Percentiles rank a stretch among this genome's conserved stretches.
Evolutionary conservation across 345 rosid genomes (phyloP).

Genomic region (Dipteronia dyeriana): DNA sequence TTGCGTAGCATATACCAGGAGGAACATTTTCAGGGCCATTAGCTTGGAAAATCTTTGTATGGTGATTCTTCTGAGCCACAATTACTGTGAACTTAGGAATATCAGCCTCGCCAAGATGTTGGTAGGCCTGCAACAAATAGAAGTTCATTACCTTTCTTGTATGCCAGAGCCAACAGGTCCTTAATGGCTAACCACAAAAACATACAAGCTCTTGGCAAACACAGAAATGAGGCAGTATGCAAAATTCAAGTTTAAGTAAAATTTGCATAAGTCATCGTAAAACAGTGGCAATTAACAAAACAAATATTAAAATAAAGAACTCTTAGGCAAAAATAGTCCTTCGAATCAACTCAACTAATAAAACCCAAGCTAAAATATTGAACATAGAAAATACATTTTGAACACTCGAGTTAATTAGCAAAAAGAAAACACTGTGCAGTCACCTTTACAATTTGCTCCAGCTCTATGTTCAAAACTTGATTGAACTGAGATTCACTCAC

Average conservation of each 20-base stretch:
- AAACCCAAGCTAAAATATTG: not conserved
- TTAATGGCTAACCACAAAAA: too few species aligned
- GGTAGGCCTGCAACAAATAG: constrained; percentile 63
- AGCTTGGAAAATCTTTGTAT: constrained; percentile 76
- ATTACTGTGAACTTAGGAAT: constrained; percentile 76
- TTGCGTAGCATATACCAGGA: constrained; percentile 54
- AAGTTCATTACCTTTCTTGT: constrained; percentile 3
- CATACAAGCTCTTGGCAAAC: too few species aligned
- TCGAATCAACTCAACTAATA: not conserved
- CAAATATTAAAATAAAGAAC: not conserved
- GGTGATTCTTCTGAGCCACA: constrained; percentile 92
- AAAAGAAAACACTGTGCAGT: not conserved
- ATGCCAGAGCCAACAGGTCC: too few species aligned
- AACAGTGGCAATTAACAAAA: not conserved
- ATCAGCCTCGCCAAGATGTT: constrained; percentile 55
- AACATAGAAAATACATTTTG: not conserved
- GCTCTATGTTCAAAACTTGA: constrained; percentile 81
- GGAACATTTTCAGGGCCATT: constrained; percentile 75
- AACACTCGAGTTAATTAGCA: not conserved
- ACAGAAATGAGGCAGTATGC: not conserved
- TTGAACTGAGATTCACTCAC: constrained; percentile 91
- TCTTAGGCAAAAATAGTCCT: not conserved
- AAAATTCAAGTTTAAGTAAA: not conserved
- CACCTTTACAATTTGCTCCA: constrained; percentile 86
- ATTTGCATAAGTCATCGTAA: not conserved